Base-by-base conservation (phyloP, 192 early-diverging fungal genomes). In the Funneliformis geosporum region DNA sequence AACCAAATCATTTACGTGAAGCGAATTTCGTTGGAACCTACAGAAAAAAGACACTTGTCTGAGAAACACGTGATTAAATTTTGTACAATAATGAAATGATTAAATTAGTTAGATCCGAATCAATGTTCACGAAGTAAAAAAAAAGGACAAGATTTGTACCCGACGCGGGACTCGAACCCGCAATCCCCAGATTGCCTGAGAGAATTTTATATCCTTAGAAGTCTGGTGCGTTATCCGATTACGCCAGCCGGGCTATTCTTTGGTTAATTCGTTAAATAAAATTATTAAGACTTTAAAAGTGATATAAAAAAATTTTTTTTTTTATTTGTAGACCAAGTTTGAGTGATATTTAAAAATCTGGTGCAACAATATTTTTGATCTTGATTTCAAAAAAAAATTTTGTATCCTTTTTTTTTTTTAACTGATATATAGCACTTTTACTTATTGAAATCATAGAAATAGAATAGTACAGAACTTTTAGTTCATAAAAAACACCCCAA, bases 111-210 rank as follows among this genome's bases (percentile, higher is more conserved):
- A 59, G 14, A 12, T 12, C 55, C 12, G 16, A 25, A 23, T 2
- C 27, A 10, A 25, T 25, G 27, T 25, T 25, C 61, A 7, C 3
- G 1, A 21, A 39, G 40, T 14, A 10, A 67, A 67, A 38, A 27
- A 67, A 18, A 39, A 14, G 38, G 18, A 21, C 0, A 1, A 3
- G 8, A 40, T 21, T 75, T 60, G 9, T 77, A 77, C 76, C 76
- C 76, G 76, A 77, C 76, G 76, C 76, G 76, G 76, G 76, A 77
- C 76, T 77, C 76, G 76, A 77, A 77, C 76, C 76, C 76, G 76
- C 76, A 77, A 77, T 77, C 76, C 76, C 76, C 76, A 77, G 76
- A 77, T 77, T 8, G 8, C 76, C n/a, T 18, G 14, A 50, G 11
- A 38, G n/a, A 18, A 39, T 55, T 55, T 55, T 55, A 55, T 14